Conservation (phyloP, 1,284 basidiomycete species). For the Pseudozyma hubeiensis region DNA sequence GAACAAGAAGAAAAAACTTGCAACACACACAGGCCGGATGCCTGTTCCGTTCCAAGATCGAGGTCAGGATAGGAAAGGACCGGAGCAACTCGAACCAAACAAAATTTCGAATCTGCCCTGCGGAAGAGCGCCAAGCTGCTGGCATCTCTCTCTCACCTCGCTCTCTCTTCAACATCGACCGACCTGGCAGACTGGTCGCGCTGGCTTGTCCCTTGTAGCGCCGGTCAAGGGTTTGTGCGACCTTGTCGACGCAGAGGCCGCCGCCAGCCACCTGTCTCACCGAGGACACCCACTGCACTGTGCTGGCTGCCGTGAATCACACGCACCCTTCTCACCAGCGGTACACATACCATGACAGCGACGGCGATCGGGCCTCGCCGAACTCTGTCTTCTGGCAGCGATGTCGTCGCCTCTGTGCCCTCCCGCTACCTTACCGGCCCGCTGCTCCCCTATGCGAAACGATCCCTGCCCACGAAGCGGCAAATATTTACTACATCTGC, state of each 20-base stretch:
- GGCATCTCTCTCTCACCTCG: background rate
- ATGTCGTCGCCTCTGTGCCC: background rate
- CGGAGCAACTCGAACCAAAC: conserved; percentile 31
- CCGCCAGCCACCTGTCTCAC: background rate
- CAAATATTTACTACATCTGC: too few relatives aligned
- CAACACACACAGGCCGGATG: conserved; percentile 23
- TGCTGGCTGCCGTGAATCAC: background rate
- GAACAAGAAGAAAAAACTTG: conserved; percentile 10
- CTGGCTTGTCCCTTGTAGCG: conserved; percentile 12
- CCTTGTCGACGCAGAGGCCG: background rate
- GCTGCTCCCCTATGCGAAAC: too few relatives aligned
- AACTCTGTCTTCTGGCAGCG: background rate
- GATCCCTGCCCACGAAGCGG: too few relatives aligned
- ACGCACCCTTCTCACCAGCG: conserved; percentile 2
- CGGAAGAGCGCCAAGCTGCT: conserved; percentile 17
- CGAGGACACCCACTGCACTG: too few relatives aligned
- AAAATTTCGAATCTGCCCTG: conserved; percentile 27
- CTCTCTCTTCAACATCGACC: conserved; percentile 1
- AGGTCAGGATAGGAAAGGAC: conserved; percentile 40
- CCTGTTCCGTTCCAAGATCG: conserved; percentile 26
- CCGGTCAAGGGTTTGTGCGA: conserved; percentile 9
- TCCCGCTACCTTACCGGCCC: too few relatives aligned
- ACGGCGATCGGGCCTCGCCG: conserved; percentile 5
- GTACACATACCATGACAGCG: background rate
- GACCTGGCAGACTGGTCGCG: background rate